phyloP scores from a whole-genome alignment of 2,329 filamentous ascomycete genomes.

The Scytalidium sp. region DNA sequence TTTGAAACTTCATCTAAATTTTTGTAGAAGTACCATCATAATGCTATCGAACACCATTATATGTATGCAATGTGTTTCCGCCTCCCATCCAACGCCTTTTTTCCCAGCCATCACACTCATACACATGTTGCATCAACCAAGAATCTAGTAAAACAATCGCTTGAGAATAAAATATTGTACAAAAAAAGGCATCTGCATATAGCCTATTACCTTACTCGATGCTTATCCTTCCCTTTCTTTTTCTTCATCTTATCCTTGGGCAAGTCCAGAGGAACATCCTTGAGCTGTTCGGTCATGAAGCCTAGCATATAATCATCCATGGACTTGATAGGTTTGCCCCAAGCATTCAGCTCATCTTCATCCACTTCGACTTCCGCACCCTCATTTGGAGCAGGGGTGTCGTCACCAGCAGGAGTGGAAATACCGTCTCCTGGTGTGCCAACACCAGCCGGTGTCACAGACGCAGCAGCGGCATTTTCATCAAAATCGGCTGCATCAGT shows the following conservation, averaged over 20 bases:
- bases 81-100: conserved; percentile 10
- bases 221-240: conserved; percentile 39
- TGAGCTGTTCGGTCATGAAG: conserved; percentile 62
- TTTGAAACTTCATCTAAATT: neutral
- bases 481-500: conserved; percentile 84
- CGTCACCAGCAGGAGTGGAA: conserved; percentile 40
- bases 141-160: conserved; percentile 16
- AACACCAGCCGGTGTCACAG: conserved; percentile 22
- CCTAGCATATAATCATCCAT: conserved; percentile 76
- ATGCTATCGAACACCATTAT: neutral
- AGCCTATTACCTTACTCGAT: conserved; percentile 21
- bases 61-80: neutral
- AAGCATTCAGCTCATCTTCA: conserved; percentile 55
- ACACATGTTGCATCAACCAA: conserved; percentile 10
- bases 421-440: conserved; percentile 23
- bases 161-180: conserved; percentile 15
- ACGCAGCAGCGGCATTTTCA: conserved; percentile 49
- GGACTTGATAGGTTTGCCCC: conserved; percentile 53
- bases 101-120: conserved; percentile 13
- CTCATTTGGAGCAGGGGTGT: conserved; percentile 16
- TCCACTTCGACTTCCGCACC: conserved; percentile 24
- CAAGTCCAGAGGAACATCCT: conserved; percentile 57
- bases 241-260: conserved; percentile 63
- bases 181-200: conserved; percentile 9
- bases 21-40: neutral